Base-by-base conservation (phyloP, 257 asterid genomes). In the Penstemon eatonii region DNA sequence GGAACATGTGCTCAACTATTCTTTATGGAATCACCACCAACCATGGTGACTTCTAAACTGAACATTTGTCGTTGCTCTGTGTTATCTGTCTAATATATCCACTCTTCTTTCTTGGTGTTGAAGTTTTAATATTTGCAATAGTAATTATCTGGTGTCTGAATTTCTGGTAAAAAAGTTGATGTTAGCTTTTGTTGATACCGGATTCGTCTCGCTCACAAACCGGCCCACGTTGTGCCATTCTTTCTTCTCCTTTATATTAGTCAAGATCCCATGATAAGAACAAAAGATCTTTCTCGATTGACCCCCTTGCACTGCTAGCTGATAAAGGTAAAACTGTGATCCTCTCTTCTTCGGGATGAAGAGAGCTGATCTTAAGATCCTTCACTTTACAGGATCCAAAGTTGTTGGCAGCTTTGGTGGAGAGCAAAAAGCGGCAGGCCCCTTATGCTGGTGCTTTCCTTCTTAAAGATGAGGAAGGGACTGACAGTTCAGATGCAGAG, bases 381-480 rank as follows among this genome's bases (percentile, higher is more conserved):
- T 60, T 25, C 33, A 25, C 59, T 82, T 69, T 65, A 60, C 88
- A 94, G 99, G 97, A 94, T 81, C 96, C 99, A 13, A 94, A 89
- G 68, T 80, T 94, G 77, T 82, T 91, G 79, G 96, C 96, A 66
- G 99, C 98, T 69, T 81, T 94, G 65, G 82, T 84, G 59, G 99
- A 91, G 78, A 87, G 90, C 77, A 87, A 86, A 73, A 91, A 86
- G 76, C 79, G 99, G 79, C 99, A 91, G 78, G 98, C 96, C 67
- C 98, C 99, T 73, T 94, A 86, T 76, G 91, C 98, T 36, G 99
- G 99, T 74, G 99, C 99, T 69, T 94, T 91, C 86, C 95, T 94
- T 52, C 50, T 94, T 56, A 94, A 91, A 83, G 98, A 94, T 3
- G 96, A 84, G 71, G 86, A 87, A 74, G 91, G 82, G 52, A 47